Percentiles rank a stretch among this genome's conserved stretches.
These are phyloP conservation scores for Eucalyptus microcorys DNA, from an alignment of 345 rosid genomes.

Conservation along the genomic window DNA sequence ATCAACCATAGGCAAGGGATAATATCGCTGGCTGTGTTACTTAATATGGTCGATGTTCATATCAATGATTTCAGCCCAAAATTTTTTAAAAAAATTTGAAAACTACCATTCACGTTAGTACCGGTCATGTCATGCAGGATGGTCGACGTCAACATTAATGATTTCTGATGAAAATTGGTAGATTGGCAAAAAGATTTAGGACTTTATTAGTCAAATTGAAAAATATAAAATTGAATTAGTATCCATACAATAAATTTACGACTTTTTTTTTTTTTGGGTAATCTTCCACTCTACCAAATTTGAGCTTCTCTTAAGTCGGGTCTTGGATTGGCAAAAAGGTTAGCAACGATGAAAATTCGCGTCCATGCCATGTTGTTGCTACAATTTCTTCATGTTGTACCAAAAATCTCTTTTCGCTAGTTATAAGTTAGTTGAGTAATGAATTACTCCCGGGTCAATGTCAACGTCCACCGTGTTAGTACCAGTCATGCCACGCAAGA, in stretches of 20 bases:
- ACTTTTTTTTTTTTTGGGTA: not conserved
- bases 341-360: no score
- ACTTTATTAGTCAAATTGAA: not conserved
- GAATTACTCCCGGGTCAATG: no score
- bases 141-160: no score
- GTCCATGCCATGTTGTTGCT: not conserved
- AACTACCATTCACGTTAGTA: no score
- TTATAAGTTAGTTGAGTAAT: not conserved
- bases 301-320: not conserved
- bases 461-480: no score
- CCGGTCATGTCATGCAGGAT: fast-evolving
- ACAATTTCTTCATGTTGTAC: not conserved
- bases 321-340: not conserved
- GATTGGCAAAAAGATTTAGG: not conserved
- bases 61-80: fast-evolving
- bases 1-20: not conserved
- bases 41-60: no score
- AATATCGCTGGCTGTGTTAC: fast-evolving
- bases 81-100: no score
- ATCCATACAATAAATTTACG: fast-evolving
- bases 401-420: not conserved
- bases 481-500: fast-evolving
- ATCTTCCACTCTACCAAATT: not conserved
- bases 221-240: not conserved
- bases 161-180: no score